Percentiles rank a stretch among this genome's conserved stretches.
Conservation (phyloP, 2,329 filamentous ascomycete species). For the Nigrospora sphaerica region DNA sequence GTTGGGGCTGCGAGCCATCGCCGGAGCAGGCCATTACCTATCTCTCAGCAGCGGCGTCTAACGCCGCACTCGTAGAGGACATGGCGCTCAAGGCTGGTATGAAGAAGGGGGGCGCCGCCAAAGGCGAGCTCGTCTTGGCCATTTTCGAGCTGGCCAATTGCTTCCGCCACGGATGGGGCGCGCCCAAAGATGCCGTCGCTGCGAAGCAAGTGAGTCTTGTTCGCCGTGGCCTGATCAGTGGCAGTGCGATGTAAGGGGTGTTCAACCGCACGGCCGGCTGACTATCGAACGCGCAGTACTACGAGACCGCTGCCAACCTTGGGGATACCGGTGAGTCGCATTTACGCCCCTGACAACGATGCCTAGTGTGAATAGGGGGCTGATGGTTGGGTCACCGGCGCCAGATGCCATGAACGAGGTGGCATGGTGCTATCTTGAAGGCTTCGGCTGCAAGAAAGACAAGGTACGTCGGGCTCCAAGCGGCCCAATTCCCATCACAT, state of each 20-base stretch:
- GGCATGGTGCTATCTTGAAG: conserved; percentile 91
- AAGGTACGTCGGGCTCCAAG: conserved; percentile 63
- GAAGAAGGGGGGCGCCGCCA: conserved; percentile 89
- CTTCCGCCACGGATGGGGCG: conserved; percentile 93
- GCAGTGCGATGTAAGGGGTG: no score
- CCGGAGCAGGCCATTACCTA: conserved; percentile 70
- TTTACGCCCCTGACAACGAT: no score
- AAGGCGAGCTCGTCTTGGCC: conserved; percentile 90
- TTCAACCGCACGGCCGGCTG: neutral
- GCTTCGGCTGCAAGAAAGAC: conserved; percentile 97
- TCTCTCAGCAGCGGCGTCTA: conserved; percentile 81
- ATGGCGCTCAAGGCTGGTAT: conserved; percentile 79
- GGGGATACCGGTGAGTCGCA: conserved; percentile 66
- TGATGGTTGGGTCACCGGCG: conserved; percentile 10
- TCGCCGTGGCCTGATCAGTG: neutral
- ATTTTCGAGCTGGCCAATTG: conserved; percentile 93
- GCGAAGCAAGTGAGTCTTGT: conserved; percentile 58
- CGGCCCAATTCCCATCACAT: conserved; percentile 3
- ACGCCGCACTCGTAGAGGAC: conserved; percentile 80
- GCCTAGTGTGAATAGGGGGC: neutral
- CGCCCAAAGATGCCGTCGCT: conserved; percentile 76
- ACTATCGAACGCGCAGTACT: conserved; percentile 54
- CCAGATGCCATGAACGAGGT: conserved; percentile 94
- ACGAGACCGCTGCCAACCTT: conserved; percentile 93
- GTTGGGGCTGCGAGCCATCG: conserved; percentile 80